phyloP scores from a whole-genome alignment of 139 green algal species.

The Haematococcus lacustris region DNA sequence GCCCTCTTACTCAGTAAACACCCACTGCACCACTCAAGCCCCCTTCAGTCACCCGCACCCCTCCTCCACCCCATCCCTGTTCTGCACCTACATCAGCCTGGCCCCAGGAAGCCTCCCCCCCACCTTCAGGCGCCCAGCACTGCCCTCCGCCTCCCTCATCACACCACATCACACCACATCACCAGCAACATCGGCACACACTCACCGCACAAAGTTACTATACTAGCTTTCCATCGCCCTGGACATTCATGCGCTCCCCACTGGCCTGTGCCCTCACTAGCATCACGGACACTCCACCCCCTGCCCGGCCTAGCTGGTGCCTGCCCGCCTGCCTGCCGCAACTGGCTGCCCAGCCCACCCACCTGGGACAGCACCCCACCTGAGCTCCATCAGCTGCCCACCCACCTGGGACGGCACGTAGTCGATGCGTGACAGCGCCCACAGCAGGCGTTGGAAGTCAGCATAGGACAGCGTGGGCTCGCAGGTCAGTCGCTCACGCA shows the following conservation, averaged over 20 bases:
- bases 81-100: too few species aligned
- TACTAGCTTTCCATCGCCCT: neutral
- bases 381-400: neutral
- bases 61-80: too few species aligned
- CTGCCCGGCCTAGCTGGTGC: neutral
- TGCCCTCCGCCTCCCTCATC: too few species aligned
- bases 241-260: neutral
- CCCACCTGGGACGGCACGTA: conserved; percentile 18
- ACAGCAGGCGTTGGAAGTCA: conserved; percentile 32
- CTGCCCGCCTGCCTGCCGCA: neutral
- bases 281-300: neutral
- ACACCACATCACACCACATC: too few species aligned
- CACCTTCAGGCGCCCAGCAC: too few species aligned
- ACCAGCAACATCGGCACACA: too few species aligned
- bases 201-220: too few species aligned
- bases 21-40: too few species aligned
- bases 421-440: conserved; percentile 28
- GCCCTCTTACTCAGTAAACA: too few species aligned
- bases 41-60: too few species aligned
- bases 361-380: neutral
- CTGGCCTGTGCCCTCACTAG: neutral
- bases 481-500: conserved; percentile 12
- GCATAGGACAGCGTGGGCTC: conserved; percentile 10
- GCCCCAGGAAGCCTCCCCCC: too few species aligned
- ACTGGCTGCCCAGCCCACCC: neutral